These are phyloP conservation scores for Ceratobasidium sp. DNA, from an alignment of 1,284 basidiomycete species.

Conservation along the genomic window DNA sequence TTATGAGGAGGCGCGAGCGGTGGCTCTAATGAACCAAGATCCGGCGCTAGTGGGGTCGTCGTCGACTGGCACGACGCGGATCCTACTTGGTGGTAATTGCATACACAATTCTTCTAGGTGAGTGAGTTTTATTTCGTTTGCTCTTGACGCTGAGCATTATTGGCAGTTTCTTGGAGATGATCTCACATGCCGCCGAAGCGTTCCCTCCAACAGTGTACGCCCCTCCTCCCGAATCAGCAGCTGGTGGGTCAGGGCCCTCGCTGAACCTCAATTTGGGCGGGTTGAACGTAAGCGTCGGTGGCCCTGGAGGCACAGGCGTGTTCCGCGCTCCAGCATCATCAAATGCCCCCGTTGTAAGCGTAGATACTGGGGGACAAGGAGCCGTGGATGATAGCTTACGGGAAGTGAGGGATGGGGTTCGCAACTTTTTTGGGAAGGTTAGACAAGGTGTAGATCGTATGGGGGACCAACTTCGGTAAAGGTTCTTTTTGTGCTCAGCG, in stretches of 20 bases:
- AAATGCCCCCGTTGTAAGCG: constrained; percentile 16
- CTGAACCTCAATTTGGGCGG: constrained; percentile 88
- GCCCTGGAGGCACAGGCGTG: constrained; percentile 77
- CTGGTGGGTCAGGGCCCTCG: constrained; percentile 62
- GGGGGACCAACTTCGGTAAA: constrained; percentile 37
- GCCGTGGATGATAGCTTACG: constrained; percentile 66
- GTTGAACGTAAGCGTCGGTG: constrained; percentile 90
- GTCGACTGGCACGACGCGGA: constrained; percentile 59
- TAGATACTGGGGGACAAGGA: constrained; percentile 61
- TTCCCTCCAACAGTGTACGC: constrained; percentile 73
- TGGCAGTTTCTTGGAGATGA: constrained; percentile 73
- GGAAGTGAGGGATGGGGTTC: constrained; percentile 86
- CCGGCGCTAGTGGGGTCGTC: constrained; percentile 54
- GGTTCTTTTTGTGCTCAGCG: not conserved
- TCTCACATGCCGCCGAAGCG: constrained; percentile 65
- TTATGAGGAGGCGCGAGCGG: constrained; percentile 86
- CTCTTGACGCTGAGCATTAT: constrained; percentile 31
- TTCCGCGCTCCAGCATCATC: constrained; percentile 63
- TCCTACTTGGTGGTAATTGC: constrained; percentile 89
- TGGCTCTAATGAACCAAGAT: constrained; percentile 86
- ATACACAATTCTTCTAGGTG: constrained; percentile 91
- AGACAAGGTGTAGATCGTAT: constrained; percentile 78
- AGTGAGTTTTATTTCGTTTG: constrained; percentile 45
- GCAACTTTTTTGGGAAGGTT: constrained; percentile 84
- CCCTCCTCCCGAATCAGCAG: constrained; percentile 55